Evolutionary conservation across 2,329 filamentous ascomycete genomes (phyloP).

Genomic region (Peltaster fructicola): DNA sequence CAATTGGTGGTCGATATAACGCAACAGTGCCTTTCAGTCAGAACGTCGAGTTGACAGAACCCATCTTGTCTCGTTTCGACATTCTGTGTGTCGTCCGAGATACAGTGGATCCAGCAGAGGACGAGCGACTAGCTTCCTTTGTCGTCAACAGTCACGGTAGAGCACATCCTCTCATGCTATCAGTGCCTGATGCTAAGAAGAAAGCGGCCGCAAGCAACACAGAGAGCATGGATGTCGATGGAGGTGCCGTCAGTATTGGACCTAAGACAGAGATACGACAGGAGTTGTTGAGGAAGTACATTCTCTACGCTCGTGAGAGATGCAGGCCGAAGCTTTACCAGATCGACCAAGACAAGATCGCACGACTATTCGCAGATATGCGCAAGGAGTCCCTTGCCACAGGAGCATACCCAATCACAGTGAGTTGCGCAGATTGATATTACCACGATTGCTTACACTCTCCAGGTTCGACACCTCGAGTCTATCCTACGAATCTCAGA

Average conservation of each 20-base stretch:
- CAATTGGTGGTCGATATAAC: constrained; percentile 91
- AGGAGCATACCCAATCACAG: constrained; percentile 92
- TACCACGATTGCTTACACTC: constrained; percentile 1
- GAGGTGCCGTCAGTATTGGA: constrained; percentile 24
- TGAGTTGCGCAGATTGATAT: constrained; percentile 32
- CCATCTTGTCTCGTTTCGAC: constrained; percentile 94
- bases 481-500: constrained; percentile 93
- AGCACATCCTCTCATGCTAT: constrained; percentile 49
- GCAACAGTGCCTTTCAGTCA: constrained; percentile 88
- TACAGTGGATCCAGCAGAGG: constrained; percentile 79
- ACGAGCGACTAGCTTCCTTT: constrained; percentile 84
- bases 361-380: constrained; percentile 91
- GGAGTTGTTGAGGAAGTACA: constrained; percentile 85
- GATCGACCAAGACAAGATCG: constrained; percentile 94
- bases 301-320: constrained; percentile 80
- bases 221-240: constrained; percentile 44
- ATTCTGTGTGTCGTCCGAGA: constrained; percentile 93
- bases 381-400: constrained; percentile 80
- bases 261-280: constrained; percentile 65
- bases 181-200: constrained; percentile 14
- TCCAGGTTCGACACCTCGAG: constrained; percentile 84
- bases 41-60: constrained; percentile 93
- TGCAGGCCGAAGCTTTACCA: constrained; percentile 87
- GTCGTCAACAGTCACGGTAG: constrained; percentile 88
- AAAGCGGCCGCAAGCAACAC: constrained; percentile 26